Evolutionary conservation across 2,329 filamentous ascomycete species (phyloP), one percentile per base, ranked within the genome.

Genomic region (Zymoseptoria passerinii): DNA sequence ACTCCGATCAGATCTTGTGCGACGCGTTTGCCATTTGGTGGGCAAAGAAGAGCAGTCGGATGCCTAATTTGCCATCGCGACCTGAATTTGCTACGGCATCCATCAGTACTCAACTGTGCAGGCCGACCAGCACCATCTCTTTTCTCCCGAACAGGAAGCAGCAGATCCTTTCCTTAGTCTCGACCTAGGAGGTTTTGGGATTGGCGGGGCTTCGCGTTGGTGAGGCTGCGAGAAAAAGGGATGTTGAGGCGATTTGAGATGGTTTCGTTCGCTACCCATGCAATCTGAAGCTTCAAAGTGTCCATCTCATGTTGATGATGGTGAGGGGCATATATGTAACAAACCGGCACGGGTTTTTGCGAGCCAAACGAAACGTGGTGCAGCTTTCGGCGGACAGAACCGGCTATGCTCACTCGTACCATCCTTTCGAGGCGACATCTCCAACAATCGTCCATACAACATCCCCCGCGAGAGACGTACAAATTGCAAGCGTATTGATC

Each of bases 101-200:
- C 4, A 23, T 23, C 4, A 23, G 23, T 23, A 23, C 23, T 23
- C 23, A 23, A 23, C 23, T 23, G 23, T 23, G 23, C 23, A 23
- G 23, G 4, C 23, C 23, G 23, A 23, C 23, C 23, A 23, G 4
- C 23, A 23, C 23, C 23, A 23, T 23, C 23, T 23, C 23, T 23
- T 23, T 4, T 23, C 4, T 40, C 35, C 13, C 16, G 10, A 44
- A 44, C 13, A 44, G 13, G 35, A 44, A 13, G 13, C 35, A 44
- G 35, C 35, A 44, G 35, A 13, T 44, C 35, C n/a, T 44, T 13
- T 44, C 35, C 23, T 23, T 23, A 44, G 35, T 44, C 35, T 44
- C 35, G 16, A 44, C 35, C 35, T 4, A 44, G n/a, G n/a, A 6
- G 88, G 89, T 28, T 84, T 86, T 2, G 60, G 58, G 8, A 81